Evolutionary conservation across 2,329 filamentous ascomycete genomes (phyloP).

Genomic region (Apiospora kogelbergensis): DNA sequence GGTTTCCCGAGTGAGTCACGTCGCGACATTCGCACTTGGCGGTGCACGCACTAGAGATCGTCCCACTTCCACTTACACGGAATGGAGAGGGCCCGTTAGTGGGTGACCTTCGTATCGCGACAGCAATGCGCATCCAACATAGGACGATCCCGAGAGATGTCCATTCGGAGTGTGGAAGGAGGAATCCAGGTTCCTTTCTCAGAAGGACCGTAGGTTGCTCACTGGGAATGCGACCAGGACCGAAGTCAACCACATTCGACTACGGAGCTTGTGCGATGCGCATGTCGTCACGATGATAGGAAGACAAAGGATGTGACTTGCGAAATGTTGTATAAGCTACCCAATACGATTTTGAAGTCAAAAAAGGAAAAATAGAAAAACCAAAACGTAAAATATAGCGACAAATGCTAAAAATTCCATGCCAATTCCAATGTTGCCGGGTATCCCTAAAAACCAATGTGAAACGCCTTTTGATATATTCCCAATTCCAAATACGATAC

Average conservation of each 20-base stretch:
- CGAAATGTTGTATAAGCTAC: neutral
- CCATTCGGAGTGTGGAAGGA: neutral
- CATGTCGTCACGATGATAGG: neutral
- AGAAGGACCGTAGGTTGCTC: neutral
- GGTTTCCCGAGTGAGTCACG: neutral
- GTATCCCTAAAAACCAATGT: neutral
- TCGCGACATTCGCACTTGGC: neutral
- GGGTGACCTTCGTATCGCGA: neutral
- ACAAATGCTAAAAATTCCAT: neutral
- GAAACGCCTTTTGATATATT: neutral
- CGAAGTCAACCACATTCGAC: neutral
- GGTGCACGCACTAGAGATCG: neutral
- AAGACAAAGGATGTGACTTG: neutral
- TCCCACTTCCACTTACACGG: slow-evolving; percentile 6
- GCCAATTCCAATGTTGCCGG: neutral
- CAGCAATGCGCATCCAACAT: neutral
- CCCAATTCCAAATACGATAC: neutral
- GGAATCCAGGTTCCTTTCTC: neutral
- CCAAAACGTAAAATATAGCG: neutral
- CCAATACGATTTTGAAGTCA: neutral
- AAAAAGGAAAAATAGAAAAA: neutral
- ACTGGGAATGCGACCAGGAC: neutral
- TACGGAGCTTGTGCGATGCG: neutral
- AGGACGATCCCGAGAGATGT: neutral
- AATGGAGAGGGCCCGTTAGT: neutral